Evolutionary conservation across 768 basidiomycete genomes (phyloP), one percentile per base, ranked within the genome.

Genomic region (Chalciporus pseudorubinellus): DNA sequence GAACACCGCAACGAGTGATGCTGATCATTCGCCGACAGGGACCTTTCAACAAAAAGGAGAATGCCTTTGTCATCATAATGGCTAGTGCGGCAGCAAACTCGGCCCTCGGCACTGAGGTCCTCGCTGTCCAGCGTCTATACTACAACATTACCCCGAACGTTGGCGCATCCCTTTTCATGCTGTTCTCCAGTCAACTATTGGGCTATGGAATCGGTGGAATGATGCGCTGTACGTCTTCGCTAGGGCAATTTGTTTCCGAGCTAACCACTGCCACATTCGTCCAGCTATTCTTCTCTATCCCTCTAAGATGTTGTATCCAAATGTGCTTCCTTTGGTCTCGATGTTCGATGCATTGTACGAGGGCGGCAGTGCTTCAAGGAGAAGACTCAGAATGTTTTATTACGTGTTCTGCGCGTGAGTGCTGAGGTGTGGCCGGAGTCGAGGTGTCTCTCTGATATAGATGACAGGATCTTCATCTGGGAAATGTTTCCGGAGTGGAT

Each of bases 31-130:
- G 19, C 51, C 14, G 6, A 48, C 34, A 81, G 79, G 72, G 74
- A 1, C 78, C 80, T 2, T 82, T 81, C 61, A 81, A 82, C 61
- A 81, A 80, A 63, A 82, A 81, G 56, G 81, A 82, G 60, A 79
- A 80, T 63, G 78, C 78, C 0, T 78, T 82, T 50, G 74, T 80
- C 33, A 71, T 81, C 11, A 79, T 81, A 52, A 82, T 82, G 81
- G 61, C 80, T 22, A 75, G 76, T 51, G 78, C 81, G 1, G 79
- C 80, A 1, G 78, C 81, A 4, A 80, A 75, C 51, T 75, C 77
- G 0, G 81, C 80, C 1, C 72, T 82, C 22, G 80, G 72, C 3
- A 81, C 80, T 0, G 79, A 81, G 58, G 77, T 82, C 11, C 64
- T 82, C 24, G 78, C 79, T 3, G 79, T 80, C 9, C 81, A 81